These are phyloP conservation scores for Phytophthora sp. DNA, from an alignment of 352 stramenopile species.

Conservation along the genomic window DNA sequence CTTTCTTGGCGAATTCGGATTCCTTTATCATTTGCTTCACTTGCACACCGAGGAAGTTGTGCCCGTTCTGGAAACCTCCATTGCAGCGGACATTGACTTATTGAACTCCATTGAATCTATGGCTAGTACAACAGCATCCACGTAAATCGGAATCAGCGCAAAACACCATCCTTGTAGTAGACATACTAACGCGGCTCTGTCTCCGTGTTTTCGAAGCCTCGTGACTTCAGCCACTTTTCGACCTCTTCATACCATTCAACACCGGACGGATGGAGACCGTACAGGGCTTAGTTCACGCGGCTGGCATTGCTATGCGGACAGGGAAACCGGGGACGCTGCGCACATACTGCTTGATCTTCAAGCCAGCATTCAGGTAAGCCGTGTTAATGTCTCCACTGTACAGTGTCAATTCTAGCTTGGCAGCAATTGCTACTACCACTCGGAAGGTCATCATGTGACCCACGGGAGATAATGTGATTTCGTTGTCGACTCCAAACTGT, in stretches of 20 bases:
- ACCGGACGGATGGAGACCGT: conserved; percentile 20
- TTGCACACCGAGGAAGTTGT: conserved; percentile 13
- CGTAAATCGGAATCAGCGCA: conserved; percentile 29
- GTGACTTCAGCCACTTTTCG: conserved; percentile 2
- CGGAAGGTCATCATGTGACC: too few species aligned
- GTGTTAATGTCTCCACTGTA: conserved; percentile 27
- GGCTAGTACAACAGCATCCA: conserved; percentile 28
- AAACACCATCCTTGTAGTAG: conserved; percentile 4
- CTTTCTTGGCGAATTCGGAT: conserved; percentile 11
- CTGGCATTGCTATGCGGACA: conserved; percentile 8
- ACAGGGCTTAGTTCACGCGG: conserved; percentile 7
- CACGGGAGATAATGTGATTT: too few species aligned
- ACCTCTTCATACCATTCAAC: conserved; percentile 24
- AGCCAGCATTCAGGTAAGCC: conserved; percentile 15
- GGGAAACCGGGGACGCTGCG: conserved; percentile 8
- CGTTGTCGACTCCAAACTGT: too few species aligned
- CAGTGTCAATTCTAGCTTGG: too few species aligned
- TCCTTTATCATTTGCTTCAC: conserved; percentile 6
- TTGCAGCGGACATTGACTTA: conserved; percentile 16
- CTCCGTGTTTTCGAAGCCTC: neutral
- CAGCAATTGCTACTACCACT: too few species aligned
- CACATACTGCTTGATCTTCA: conserved; percentile 24
- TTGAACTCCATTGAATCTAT: conserved; percentile 24
- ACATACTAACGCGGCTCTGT: conserved; percentile 14
- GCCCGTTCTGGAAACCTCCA: conserved; percentile 31